Conservation (phyloP, 2,329 filamentous ascomycete genomes). For the Lachnellula suecica region DNA sequence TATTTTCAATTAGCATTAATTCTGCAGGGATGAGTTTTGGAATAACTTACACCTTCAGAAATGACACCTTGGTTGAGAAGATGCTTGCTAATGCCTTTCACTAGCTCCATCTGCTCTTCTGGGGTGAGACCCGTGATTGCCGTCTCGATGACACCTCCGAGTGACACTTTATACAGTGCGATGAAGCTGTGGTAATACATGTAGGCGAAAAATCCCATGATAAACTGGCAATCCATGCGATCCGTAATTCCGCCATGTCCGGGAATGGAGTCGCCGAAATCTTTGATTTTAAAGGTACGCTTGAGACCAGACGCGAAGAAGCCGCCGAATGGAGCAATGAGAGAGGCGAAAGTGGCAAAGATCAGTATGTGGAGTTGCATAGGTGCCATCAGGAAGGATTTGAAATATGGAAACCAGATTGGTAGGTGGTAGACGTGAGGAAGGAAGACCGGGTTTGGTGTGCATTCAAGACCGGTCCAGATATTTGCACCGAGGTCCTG, state of each 20-base stretch:
- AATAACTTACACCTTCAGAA: constrained; percentile 31
- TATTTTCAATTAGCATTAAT: constrained; percentile 10
- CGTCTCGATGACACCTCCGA: constrained; percentile 85
- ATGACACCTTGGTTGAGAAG: constrained; percentile 59
- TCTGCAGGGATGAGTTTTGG: neutral
- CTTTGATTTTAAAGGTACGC: constrained; percentile 99
- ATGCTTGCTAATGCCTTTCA: constrained; percentile 63
- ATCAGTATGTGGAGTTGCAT: constrained; percentile 92
- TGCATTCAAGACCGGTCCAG: constrained; percentile 86
- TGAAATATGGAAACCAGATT: constrained; percentile 68
- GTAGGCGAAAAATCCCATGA: constrained; percentile 98
- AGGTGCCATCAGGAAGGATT: constrained; percentile 74
- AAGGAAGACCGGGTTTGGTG: constrained; percentile 87
- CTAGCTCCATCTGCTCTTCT: constrained; percentile 86
- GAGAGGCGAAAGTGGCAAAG: constrained; percentile 89
- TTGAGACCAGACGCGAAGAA: constrained; percentile 98
- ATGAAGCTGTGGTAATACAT: constrained; percentile 99
- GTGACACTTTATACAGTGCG: constrained; percentile 78
- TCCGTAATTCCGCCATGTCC: constrained; percentile 98
- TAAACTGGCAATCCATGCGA: constrained; percentile 99
- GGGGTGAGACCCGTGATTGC: constrained; percentile 85
- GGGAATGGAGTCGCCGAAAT: constrained; percentile 97
- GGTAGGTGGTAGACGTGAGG: constrained; percentile 73
- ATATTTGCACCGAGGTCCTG: constrained; percentile 87
- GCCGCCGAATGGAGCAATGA: constrained; percentile 95